Base-by-base conservation (phyloP, 1,284 basidiomycete genomes). In the Athelia psychrophila region DNA sequence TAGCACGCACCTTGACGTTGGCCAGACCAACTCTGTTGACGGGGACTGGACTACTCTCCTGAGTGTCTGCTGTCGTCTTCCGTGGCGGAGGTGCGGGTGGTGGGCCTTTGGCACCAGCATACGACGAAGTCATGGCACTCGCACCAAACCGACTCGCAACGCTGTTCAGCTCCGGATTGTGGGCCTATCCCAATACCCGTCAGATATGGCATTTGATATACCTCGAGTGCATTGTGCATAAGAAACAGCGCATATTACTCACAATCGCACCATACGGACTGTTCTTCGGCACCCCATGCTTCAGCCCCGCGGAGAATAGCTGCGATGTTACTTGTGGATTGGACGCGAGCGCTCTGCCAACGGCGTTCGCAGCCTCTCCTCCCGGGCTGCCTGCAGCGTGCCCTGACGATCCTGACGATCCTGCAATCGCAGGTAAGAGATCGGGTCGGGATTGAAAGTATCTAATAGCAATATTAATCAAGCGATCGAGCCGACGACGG, bases 361-460 rank as follows among this genome's bases (percentile, higher is more conserved):
- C 73, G 22, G 75, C 77, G 40, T 78, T 74, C 6, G 74, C 71
- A 3, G 76, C 77, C 1, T 68, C 63, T 0, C 64, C 60, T 12
- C 64, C 55, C 45, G 61, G 55, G 59, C 48, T 16, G 57, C 38
- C 58, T 27, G 60, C 58, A 32, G 61, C 48, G 24, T 53, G 55
- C 48, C 54, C 44, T 13, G 27, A 30, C 27, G n/a, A n/a, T n/a
- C n/a, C n/a, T n/a, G n/a, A n/a, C 35, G 44, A 24, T 50, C 53
- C 58, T 48, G 57, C 59, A 36, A 49, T 40, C 9, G 47, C 53
- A 16, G 57, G 59, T 20, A 81, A 61, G 19, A 91, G 73, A 52
- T 89, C 84, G 36, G 88, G 89, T 45, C 89, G 84, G 22, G 87
- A 81, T 44, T 81, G 69, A 67, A 91, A 91, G 70, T 91, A 91